A percentile compares a stretch with the other conserved stretches of the same genome.
Conservation (phyloP, 345 rosid genomes). For the Brassica incana region DNA sequence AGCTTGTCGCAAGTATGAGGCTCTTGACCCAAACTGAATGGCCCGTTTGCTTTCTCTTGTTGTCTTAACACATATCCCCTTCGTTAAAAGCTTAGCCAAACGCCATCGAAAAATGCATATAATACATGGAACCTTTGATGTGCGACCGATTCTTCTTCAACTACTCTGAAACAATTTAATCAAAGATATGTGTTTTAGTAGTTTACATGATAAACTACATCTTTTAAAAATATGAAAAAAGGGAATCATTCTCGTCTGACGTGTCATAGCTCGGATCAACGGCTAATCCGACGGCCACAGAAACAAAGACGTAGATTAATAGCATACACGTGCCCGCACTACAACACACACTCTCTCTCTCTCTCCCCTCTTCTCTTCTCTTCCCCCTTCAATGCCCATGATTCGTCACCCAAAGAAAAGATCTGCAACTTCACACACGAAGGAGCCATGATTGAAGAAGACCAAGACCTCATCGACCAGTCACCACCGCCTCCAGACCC, state of each 20-base stretch:
- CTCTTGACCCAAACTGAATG: too few species aligned
- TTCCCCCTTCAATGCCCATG: constrained; percentile 5
- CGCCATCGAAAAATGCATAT: too few species aligned
- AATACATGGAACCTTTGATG: too few species aligned
- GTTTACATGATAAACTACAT: too few species aligned
- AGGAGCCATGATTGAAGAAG: constrained; percentile 53
- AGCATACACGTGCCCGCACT: constrained; percentile 23
- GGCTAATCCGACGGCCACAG: constrained; percentile 5
- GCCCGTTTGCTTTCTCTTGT: too few species aligned
- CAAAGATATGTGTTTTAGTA: too few species aligned
- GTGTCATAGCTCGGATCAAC: constrained; percentile 9
- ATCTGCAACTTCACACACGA: constrained; percentile 41
- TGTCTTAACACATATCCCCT: too few species aligned
- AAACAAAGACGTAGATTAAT: not conserved
- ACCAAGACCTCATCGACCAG: constrained; percentile 47
- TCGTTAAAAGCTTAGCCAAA: too few species aligned
- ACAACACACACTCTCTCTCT: not conserved
- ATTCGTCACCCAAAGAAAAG: constrained; percentile 37
- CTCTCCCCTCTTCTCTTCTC: constrained; percentile 12
- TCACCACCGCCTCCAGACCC: constrained; percentile 45
- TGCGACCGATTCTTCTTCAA: too few species aligned
- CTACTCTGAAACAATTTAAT: too few species aligned
- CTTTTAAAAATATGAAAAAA: too few species aligned
- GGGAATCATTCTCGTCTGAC: not conserved
- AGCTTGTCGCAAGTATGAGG: too few species aligned